A percentile compares a stretch with the other conserved stretches of the same genome.
These are phyloP conservation scores for Leptographium galeiforme DNA, from an alignment of 2,329 filamentous ascomycete species.

Conservation along the genomic window DNA sequence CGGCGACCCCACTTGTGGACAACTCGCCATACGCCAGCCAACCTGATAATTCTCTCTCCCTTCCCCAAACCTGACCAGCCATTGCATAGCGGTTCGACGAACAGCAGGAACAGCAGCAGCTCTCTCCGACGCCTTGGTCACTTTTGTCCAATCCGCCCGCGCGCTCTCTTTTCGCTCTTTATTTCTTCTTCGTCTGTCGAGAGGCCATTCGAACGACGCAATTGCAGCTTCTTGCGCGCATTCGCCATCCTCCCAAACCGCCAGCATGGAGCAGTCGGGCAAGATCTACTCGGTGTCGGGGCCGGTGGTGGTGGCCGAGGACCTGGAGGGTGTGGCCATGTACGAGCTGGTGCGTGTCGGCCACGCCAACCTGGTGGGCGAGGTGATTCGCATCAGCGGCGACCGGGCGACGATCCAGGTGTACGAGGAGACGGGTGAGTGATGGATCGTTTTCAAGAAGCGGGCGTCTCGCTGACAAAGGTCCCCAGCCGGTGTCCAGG, in stretches of 20 bases:
- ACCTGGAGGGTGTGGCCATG: constrained; percentile 99
- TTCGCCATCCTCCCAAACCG: no score
- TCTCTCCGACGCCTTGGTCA: background rate
- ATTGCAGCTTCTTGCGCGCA: background rate
- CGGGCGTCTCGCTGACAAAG: background rate
- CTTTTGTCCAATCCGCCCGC: background rate
- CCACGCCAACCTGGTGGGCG: constrained; percentile 81
- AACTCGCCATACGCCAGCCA: background rate
- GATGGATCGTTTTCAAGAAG: background rate
- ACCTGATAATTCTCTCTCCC: background rate
- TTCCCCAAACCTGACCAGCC: background rate
- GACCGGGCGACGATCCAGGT: constrained; percentile 97
- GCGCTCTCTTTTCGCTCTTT: background rate
- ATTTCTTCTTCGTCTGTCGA: background rate
- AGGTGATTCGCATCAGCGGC: constrained; percentile 93
- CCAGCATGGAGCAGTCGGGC: constrained; percentile 11
- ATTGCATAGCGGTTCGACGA: background rate
- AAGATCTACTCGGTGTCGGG: constrained; percentile 17
- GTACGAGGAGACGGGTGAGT: constrained; percentile 91
- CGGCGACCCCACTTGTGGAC: background rate
- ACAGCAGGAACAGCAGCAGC: background rate
- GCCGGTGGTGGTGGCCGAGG: constrained; percentile 90
- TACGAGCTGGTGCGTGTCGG: constrained; percentile 96
- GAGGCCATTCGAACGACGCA: background rate
- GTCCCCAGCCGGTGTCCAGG: constrained; percentile 71